Evolutionary conservation across 176 grass and related monocot genomes (phyloP).

Genomic region (Raddia distichophylla): DNA sequence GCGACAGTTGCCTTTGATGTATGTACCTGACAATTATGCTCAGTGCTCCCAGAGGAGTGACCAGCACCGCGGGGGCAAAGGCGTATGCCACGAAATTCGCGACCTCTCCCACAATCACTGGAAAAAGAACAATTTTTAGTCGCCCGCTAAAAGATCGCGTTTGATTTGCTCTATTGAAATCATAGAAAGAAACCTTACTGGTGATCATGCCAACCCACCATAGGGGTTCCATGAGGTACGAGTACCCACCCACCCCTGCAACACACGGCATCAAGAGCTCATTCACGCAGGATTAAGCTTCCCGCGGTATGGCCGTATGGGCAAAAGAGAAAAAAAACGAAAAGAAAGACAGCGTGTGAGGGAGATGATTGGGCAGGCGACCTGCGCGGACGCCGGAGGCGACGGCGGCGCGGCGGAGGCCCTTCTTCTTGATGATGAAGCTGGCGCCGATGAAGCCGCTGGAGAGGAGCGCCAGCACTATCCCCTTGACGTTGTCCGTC

Average conservation of each 20-base stretch:
- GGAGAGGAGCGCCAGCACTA: conserved; percentile 79
- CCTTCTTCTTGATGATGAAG: conserved; percentile 99
- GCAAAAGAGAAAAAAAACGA: not conserved
- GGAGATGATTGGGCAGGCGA: not conserved
- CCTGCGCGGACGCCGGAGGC: conserved; percentile 88
- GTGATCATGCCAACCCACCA: conserved; percentile 99
- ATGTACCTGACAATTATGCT: conserved; percentile 95
- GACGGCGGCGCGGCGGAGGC: conserved; percentile 78
- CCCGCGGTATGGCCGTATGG: not conserved
- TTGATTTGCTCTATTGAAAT: not conserved
- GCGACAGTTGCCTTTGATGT: not conserved
- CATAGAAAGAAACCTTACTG: conserved; percentile 56
- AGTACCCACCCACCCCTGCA: conserved; percentile 87
- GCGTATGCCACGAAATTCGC: conserved; percentile 97
- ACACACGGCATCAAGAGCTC: conserved; percentile 34
- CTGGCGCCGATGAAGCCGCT: conserved; percentile 95
- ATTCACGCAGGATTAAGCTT: not conserved
- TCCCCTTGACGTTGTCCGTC: conserved; percentile 84
- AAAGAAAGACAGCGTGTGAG: not conserved
- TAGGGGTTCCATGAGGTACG: conserved; percentile 87
- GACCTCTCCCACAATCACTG: conserved; percentile 93
- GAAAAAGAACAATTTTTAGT: not conserved
- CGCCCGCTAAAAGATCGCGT: not conserved
- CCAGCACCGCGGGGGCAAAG: conserved; percentile 87
- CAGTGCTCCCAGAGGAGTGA: conserved; percentile 93